Conservation (phyloP, 495 filamentous ascomycete species). For the Xylaria sp. region DNA sequence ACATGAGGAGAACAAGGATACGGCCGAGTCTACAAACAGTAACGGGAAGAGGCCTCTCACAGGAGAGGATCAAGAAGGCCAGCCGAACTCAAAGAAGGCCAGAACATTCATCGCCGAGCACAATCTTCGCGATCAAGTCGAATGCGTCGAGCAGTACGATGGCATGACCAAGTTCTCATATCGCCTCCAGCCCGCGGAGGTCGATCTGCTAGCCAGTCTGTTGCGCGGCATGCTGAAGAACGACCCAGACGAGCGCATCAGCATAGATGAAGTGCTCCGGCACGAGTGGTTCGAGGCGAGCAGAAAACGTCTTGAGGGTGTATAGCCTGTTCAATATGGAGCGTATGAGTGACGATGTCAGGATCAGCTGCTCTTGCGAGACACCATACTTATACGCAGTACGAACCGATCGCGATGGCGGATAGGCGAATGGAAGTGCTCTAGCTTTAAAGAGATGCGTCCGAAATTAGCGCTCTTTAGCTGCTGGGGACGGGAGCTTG, state of each 20-base stretch:
- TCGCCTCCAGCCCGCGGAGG: conserved; percentile 21
- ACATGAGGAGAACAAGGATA: not conserved
- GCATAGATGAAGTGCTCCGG: conserved; percentile 5
- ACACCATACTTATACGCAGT: too few relatives aligned
- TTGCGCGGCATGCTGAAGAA: conserved; percentile 23
- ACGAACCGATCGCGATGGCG: too few relatives aligned
- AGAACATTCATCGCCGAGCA: not conserved
- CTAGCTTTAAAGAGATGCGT: not conserved
- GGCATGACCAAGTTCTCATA: conserved; percentile 18
- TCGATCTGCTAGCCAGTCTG: conserved; percentile 9
- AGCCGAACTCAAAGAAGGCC: not conserved
- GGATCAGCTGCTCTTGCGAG: not conserved
- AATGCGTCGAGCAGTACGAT: conserved; percentile 10
- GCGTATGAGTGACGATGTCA: not conserved
- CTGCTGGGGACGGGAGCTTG: not conserved
- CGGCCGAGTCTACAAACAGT: not conserved
- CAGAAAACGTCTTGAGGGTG: not conserved
- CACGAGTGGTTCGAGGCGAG: conserved; percentile 2
- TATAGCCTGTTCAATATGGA: not conserved
- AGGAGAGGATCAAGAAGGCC: not conserved
- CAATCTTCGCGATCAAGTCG: not conserved
- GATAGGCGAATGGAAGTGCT: not conserved
- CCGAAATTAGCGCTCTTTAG: not conserved
- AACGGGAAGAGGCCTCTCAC: conserved; percentile 2
- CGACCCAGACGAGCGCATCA: conserved; percentile 28